Conservation (phyloP, 208 protist species). For the Leishmania guyanensis region DNA sequence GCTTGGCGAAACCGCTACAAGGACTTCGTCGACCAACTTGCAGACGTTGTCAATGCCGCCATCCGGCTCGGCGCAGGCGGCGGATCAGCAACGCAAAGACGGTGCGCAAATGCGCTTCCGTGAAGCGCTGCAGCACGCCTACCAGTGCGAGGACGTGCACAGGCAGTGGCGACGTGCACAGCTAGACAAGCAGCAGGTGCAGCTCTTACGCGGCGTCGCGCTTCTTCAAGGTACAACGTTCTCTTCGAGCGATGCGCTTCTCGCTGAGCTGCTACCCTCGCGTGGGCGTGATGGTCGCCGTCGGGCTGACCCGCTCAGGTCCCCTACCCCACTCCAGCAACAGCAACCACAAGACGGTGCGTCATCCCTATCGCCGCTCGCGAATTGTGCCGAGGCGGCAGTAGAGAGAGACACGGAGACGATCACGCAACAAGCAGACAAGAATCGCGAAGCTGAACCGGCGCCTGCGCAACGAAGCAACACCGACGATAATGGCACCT, state of each 20-base stretch:
- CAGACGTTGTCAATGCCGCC: not conserved
- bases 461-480: not conserved
- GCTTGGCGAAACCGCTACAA: not conserved
- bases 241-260: constrained; percentile 2
- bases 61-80: not conserved
- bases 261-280: not conserved
- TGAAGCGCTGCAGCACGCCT: constrained; percentile 25
- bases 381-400: not conserved
- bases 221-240: constrained; percentile 3
- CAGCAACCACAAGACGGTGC: not conserved
- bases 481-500: not conserved
- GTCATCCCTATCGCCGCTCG: not conserved
- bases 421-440: not conserved
- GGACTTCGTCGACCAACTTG: not conserved
- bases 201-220: constrained; percentile 9
- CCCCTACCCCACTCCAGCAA: not conserved
- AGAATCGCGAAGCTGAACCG: not conserved
- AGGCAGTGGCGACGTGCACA: constrained; percentile 13
- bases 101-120: constrained; percentile 15
- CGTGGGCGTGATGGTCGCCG: not conserved
- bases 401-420: not conserved
- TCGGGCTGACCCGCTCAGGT: not conserved
- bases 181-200: constrained; percentile 8
- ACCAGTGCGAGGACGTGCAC: constrained; percentile 25
- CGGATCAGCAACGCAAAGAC: not conserved